Conservation (phyloP, 2,329 filamentous ascomycete species). For the Aspergillus intermedius region DNA sequence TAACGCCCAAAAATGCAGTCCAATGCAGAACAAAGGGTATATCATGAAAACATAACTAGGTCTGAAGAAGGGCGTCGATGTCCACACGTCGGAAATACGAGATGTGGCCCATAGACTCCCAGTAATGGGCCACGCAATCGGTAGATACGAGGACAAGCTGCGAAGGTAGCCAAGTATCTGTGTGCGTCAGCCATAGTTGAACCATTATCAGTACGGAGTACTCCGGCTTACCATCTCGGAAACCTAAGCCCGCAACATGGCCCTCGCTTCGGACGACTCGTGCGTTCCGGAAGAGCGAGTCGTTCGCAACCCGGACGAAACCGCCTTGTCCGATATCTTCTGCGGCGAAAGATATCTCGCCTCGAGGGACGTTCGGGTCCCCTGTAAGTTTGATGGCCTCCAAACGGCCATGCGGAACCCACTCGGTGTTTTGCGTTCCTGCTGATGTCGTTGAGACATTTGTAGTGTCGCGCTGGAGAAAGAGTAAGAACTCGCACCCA, state of each 20-base stretch:
- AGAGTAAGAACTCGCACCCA: constrained; percentile 78
- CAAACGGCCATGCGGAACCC: constrained; percentile 59
- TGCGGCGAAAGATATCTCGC: constrained; percentile 73
- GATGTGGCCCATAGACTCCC: constrained; percentile 52
- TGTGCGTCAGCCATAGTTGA: neutral
- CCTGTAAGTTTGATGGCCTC: constrained; percentile 88
- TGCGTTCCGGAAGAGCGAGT: constrained; percentile 65
- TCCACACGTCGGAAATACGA: constrained; percentile 41
- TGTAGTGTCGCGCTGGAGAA: constrained; percentile 62
- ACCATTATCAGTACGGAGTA: no score
- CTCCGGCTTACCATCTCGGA: constrained; percentile 57
- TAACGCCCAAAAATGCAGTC: neutral
- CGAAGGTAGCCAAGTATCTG: constrained; percentile 57
- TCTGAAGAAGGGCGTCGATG: constrained; percentile 33
- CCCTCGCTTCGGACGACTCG: constrained; percentile 67
- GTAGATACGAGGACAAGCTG: constrained; percentile 72
- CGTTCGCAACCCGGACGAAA: constrained; percentile 56
- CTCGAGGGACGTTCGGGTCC: constrained; percentile 81
- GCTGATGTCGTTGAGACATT: constrained; percentile 12
- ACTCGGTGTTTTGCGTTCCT: constrained; percentile 34
- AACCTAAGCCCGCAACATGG: constrained; percentile 70
- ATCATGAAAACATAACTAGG: constrained; percentile 9
- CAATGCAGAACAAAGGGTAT: neutral
- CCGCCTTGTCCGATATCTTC: constrained; percentile 66
- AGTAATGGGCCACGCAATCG: constrained; percentile 74